Conservation (phyloP, 805 yeast genomes). For the Starmerella bombicola region DNA sequence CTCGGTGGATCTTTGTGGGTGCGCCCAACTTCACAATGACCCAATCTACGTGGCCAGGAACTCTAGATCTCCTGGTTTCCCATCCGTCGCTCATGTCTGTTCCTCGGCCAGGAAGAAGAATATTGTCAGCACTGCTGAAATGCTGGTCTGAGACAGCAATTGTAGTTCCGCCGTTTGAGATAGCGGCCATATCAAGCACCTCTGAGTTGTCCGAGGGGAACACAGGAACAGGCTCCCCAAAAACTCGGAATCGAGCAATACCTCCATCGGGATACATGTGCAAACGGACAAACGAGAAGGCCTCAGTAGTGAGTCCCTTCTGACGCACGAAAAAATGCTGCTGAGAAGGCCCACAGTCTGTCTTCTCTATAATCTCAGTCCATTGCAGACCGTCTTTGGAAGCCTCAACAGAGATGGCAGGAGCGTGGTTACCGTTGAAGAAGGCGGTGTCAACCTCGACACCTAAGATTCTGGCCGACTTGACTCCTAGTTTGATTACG, state of each 20-base stretch:
- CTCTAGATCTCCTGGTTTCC: conserved; percentile 89
- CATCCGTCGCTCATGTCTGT: conserved; percentile 96
- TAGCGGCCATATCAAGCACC: conserved; percentile 65
- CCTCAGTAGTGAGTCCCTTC: conserved; percentile 40
- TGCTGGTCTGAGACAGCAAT: conserved; percentile 80
- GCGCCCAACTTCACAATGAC: conserved; percentile 72
- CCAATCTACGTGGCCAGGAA: conserved; percentile 82
- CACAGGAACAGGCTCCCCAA: conserved; percentile 72
- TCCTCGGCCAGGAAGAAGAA: conserved; percentile 87
- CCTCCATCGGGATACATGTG: conserved; percentile 98
- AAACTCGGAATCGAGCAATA: conserved; percentile 83
- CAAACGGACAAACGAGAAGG: conserved; percentile 68
- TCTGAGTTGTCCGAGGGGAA: conserved; percentile 37
- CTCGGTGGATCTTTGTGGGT: conserved; percentile 39
- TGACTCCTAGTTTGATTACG: conserved; percentile 67
- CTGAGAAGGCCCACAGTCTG: conserved; percentile 82
- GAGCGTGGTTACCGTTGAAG: conserved; percentile 94
- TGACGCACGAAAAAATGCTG: conserved; percentile 67
- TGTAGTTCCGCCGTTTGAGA: conserved; percentile 79
- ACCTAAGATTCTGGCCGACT: conserved; percentile 65
- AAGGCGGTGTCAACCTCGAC: conserved; percentile 88
- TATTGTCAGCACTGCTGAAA: conserved; percentile 82
- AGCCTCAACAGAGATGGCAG: conserved; percentile 76
- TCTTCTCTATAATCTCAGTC: conserved; percentile 55
- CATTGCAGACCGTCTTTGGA: conserved; percentile 37